A percentile compares a stretch with the other conserved stretches of the same genome.
Conservation (phyloP, 2,329 filamentous ascomycete genomes). For the Claviceps quebecensis region DNA sequence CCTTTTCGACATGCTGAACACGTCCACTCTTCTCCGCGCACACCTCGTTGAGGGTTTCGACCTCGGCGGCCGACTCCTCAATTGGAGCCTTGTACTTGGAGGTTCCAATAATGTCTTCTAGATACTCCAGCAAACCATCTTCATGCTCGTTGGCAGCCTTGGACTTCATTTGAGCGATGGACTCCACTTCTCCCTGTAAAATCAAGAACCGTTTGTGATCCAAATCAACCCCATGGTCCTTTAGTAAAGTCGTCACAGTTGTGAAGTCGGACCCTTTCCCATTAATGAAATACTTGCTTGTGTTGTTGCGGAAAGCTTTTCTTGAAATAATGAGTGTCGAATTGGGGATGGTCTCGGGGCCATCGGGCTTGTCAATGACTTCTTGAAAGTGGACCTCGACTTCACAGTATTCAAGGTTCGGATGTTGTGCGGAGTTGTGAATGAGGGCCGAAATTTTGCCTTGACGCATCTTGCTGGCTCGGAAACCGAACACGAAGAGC, state of each 20-base stretch:
- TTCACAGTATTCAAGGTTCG: slow-evolving; percentile 80
- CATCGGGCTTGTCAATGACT: slow-evolving; percentile 73
- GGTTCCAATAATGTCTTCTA: slow-evolving; percentile 97
- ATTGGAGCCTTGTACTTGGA: slow-evolving; percentile 97
- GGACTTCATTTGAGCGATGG: slow-evolving; percentile 97
- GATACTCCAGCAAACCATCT: slow-evolving; percentile 86
- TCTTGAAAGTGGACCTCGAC: slow-evolving; percentile 95
- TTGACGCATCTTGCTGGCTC: slow-evolving; percentile 97
- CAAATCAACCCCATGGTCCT: slow-evolving; percentile 79
- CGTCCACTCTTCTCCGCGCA: slow-evolving; percentile 90
- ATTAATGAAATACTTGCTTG: slow-evolving; percentile 97
- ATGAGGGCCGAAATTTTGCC: slow-evolving; percentile 96
- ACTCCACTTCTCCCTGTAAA: slow-evolving; percentile 93
- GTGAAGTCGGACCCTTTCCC: slow-evolving; percentile 83
- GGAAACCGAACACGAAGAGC: slow-evolving; percentile 97
- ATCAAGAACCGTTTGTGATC: slow-evolving; percentile 98
- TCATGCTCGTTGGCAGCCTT: slow-evolving; percentile 93
- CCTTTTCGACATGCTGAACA: slow-evolving; percentile 95
- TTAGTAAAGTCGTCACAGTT: slow-evolving; percentile 72
- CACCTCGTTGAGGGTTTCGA: slow-evolving; percentile 85
- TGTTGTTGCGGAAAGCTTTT: slow-evolving; percentile 93
- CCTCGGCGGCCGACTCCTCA: slow-evolving; percentile 80
- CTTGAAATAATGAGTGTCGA: slow-evolving; percentile 80
- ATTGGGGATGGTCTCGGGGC: slow-evolving; percentile 63
- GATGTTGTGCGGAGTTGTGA: slow-evolving; percentile 83